Base-by-base conservation (phyloP, 371 early-diverging fungal genomes). In the Syncephalastrum racemosum region DNA sequence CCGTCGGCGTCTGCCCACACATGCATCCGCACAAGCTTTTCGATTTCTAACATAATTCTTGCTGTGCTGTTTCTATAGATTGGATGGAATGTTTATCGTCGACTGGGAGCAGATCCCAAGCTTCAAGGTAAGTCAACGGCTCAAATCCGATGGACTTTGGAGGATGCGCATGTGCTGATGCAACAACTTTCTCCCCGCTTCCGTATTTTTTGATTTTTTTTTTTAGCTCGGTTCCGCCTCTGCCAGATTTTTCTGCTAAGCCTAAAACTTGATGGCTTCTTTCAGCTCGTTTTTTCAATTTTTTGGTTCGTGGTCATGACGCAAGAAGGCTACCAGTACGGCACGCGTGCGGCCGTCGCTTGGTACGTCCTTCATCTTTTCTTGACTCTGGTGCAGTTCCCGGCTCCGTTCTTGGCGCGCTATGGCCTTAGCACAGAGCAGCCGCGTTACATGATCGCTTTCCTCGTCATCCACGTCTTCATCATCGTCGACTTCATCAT, bases 281-380 rank as follows among this genome's bases (percentile, higher is more conserved):
- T 79, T 36, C 74, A 76, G 25, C 52, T 76, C 24, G 71, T 76
- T 3, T 62, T 79, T 22, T 72, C 68, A 23, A 53, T 76, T 8
- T 79, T 79, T 50, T 79, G 76, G 69, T 46, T 74, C 12, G 73
- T 74, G 14, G 55, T 74, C 24, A 79, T 79, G 76, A 64, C 70
- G 2, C 76, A 76, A 57, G 68, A 70, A 54, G 58, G 64, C 16
- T 79, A 79, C 47, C 66, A 66, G 20, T 54, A 42, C 18, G 58
- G 60, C 43, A 61, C 24, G 24, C 40, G 49, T 14, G 62, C 64
- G 4, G 47, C 58, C 4, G 54, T 76, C 10, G 57, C 65, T 0
- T 74, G 68, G 50, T 79, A 75, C 56, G 54, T 69, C 16, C 59
- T 79, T 18, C 80, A 79, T 41, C 59, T 73, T 14, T 23, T 73